phyloP scores from a whole-genome alignment of 139 green algal species.

The Penium margaritaceum region DNA sequence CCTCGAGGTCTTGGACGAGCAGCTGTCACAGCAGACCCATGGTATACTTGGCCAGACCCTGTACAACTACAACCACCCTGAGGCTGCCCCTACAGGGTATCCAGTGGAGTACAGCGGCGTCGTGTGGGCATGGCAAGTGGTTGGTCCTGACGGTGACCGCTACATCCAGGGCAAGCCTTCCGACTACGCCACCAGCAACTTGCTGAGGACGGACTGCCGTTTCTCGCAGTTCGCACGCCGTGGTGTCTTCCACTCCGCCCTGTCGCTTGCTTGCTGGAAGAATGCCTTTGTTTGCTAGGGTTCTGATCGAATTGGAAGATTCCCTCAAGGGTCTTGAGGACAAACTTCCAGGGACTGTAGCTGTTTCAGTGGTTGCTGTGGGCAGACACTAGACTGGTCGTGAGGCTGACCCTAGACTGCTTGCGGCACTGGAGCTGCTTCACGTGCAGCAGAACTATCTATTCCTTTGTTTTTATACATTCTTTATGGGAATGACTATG shows the following conservation, averaged over 20 bases:
- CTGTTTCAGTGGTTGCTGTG: no score
- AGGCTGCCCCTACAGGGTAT: slow-evolving; percentile 27
- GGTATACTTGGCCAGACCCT: slow-evolving; percentile 36
- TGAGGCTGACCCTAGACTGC: no score
- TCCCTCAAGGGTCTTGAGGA: no score
- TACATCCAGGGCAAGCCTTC: slow-evolving; percentile 31
- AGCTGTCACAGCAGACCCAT: slow-evolving; percentile 8
- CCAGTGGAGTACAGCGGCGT: slow-evolving; percentile 26
- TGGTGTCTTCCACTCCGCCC: slow-evolving; percentile 1
- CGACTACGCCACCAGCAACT: slow-evolving; percentile 25
- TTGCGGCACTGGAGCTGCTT: no score
- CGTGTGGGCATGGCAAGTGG: slow-evolving; percentile 36
- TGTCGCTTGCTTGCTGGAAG: not conserved
- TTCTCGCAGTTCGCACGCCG: slow-evolving; percentile 29
- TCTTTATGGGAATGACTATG: no score
- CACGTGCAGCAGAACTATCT: no score
- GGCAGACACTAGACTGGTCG: no score
- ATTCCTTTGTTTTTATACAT: no score
- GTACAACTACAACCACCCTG: slow-evolving; percentile 16
- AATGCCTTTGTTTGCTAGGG: slow-evolving; percentile 8
- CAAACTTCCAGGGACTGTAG: no score
- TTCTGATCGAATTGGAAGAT: no score
- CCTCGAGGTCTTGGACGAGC: slow-evolving; percentile 37
- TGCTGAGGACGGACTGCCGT: slow-evolving; percentile 28
- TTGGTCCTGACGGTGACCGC: slow-evolving; percentile 14